Evolutionary conservation across 208 protist species (phyloP).

Genomic region (Entamoeba histolytica): DNA sequence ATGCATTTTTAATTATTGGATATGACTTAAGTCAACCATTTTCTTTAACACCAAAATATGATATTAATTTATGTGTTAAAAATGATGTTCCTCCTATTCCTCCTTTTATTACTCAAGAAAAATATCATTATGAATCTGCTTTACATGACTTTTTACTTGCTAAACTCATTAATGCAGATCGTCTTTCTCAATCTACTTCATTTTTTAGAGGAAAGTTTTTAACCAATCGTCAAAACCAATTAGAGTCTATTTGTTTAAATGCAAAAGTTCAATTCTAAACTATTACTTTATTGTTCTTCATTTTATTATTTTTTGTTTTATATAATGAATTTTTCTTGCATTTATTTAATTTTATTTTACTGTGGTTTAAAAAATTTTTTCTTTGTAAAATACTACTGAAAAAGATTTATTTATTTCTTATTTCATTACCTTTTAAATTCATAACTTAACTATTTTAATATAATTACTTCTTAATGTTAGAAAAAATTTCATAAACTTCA

Average conservation of each 20-base stretch:
- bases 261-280: neutral
- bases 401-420: too few species aligned
- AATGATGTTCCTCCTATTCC: neutral
- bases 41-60: neutral
- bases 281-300: neutral
- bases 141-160: neutral
- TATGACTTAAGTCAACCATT: neutral
- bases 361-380: too few species aligned
- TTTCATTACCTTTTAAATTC: too few species aligned
- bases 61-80: neutral
- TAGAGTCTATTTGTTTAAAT: neutral
- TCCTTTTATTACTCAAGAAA: neutral
- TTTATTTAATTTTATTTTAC: too few species aligned
- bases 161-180: neutral
- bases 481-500: too few species aligned
- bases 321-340: too few species aligned
- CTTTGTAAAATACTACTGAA: too few species aligned
- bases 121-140: neutral
- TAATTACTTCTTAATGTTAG: too few species aligned
- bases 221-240: neutral
- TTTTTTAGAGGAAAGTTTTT: neutral
- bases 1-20: neutral
- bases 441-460: too few species aligned
- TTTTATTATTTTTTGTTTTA: too few species aligned
- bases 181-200: neutral